These are phyloP conservation scores for Acanthamoeba sp. DNA, from an alignment of 208 protist genomes.

Conservation along the genomic window DNA sequence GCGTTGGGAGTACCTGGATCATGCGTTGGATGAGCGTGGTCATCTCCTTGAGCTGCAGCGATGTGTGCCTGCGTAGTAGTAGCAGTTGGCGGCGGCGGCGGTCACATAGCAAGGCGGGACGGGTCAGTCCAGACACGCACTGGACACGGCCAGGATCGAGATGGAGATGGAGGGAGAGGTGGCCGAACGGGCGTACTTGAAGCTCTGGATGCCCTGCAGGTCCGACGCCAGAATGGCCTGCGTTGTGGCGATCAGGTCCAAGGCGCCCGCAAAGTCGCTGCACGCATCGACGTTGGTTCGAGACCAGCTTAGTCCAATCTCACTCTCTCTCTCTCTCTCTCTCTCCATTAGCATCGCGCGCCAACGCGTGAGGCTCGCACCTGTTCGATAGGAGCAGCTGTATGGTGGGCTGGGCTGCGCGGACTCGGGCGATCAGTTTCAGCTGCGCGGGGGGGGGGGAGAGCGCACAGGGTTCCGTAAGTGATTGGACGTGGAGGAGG, in stretches of 20 bases:
- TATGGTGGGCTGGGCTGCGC: conserved; percentile 67
- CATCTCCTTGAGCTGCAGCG: conserved; percentile 75
- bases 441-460: not conserved
- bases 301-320: no score
- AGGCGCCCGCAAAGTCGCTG: conserved; percentile 71
- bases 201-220: conserved; percentile 68
- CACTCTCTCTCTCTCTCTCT: no score
- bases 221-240: conserved; percentile 71
- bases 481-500: no score
- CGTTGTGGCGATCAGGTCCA: conserved; percentile 73
- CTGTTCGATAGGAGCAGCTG: conserved; percentile 73
- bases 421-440: conserved; percentile 66
- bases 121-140: no score
- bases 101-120: no score
- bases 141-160: no score
- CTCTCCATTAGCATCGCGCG: no score
- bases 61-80: conserved; percentile 9
- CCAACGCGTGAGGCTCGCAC: no score
- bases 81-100: not conserved
- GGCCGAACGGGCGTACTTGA: conserved; percentile 36
- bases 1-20: conserved; percentile 28
- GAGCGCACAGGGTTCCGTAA: no score
- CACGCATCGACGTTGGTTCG: not conserved
- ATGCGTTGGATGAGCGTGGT: conserved; percentile 68
- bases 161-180: not conserved